Conservation (phyloP, 2,329 filamentous ascomycete species). For the Elsinoe arachidis region DNA sequence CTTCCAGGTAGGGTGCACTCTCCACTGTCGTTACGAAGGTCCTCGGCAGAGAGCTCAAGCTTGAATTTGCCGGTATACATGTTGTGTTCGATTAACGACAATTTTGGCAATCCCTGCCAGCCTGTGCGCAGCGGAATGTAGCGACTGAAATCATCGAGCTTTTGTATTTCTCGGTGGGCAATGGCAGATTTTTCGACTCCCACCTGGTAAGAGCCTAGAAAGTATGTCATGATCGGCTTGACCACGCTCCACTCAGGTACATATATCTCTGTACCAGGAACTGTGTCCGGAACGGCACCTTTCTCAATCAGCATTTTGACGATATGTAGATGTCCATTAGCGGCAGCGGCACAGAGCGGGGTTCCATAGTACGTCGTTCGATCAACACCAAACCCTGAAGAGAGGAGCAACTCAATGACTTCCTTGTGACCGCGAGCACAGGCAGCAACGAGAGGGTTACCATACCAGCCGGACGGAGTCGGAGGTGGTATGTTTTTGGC, state of each 20-base stretch:
- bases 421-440: slow-evolving; percentile 16
- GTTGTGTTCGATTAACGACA: not conserved
- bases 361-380: not conserved
- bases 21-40: not conserved
- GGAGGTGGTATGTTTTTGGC: not conserved
- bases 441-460: slow-evolving; percentile 19
- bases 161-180: not conserved
- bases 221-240: not conserved
- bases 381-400: slow-evolving; percentile 18
- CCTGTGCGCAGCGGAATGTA: not conserved
- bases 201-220: not conserved
- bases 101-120: not conserved
- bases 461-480: slow-evolving; percentile 13
- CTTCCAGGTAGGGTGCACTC: not conserved
- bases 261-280: too few species aligned
- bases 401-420: slow-evolving; percentile 19
- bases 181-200: not conserved
- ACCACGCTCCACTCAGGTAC: not conserved
- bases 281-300: not conserved
- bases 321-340: not conserved
- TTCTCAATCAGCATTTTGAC: not conserved
- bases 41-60: not conserved
- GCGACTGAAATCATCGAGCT: not conserved
- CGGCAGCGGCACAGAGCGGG: not conserved
- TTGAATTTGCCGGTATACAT: not conserved